Evolutionary conservation across 148 eudicot genomes (phyloP), one percentile per base, ranked within the genome.

Genomic region (Chenopodium suecicum): DNA sequence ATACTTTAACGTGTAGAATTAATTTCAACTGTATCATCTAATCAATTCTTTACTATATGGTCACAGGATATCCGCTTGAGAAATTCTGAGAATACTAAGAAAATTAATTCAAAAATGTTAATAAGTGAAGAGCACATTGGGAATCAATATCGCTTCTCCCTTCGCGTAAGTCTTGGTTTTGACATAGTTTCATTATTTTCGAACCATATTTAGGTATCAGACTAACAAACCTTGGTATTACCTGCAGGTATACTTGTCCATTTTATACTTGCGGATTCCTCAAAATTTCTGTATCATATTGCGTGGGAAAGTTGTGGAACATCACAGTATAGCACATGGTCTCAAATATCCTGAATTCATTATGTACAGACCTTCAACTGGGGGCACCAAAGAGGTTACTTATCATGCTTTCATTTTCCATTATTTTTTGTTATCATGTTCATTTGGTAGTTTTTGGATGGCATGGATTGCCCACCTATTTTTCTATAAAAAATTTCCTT

Each of bases 321-420:
- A 88, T 83, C 97, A 89, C 89, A 88, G 88, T 85, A 86, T 95
- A 82, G 95, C 90, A 9, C 83, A 66, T 74, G 95, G 89, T 86
- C 97, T 95, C 77, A 95, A 94, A 82, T 91, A 74, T 90, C 92
- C 89, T 4, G 93, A 94, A 79, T 90, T 89, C 83, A 95, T 95
- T 81, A 48, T 91, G 86, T 95, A 95, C 84, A 92, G 68, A 85
- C 99, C 99, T 87, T 94, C 89, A 46, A 92, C 87, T n/a, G 90
- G 86, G 71, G 92, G 91, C 82, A 75, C 74, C 74, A 84, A 78
- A 71, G 97, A 95, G 97, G 99, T 95, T 84, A 82, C 52, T 70
- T 78, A 25, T 29, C 54, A 81, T 75, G 62, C 80, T 31, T 69
- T 46, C 70, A 27, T 56, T 11, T 37, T 60, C 16, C 10, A 75